Base-by-base conservation (phyloP, 208 protist species). In the Tritrichomonas musculus region DNA sequence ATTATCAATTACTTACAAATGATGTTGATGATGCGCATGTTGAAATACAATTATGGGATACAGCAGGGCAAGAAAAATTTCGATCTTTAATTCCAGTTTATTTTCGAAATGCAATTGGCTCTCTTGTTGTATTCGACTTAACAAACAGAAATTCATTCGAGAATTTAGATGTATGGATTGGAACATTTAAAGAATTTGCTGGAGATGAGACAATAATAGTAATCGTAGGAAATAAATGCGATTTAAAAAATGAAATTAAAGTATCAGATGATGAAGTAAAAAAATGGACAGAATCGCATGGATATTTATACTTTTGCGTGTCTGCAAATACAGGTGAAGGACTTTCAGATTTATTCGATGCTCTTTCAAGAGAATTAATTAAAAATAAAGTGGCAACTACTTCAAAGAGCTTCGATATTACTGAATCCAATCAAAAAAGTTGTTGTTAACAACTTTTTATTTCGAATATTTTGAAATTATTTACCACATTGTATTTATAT, bases 21-120 rank as follows among this genome's bases (percentile, higher is more conserved):
- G 73, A 82, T 53, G 41, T 82, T 36, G 41, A 82, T 53, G 73
- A 50, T 53, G 20, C 47, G 14, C 47, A 82, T n/a, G 41, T 77
- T 20, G 69, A 77, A 77, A 77, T 77, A 36, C 69, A 77, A 47
- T 20, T 77, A 20, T 77, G 69, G 69, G 69, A 77, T 77, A 77
- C 69, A 77, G 25, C 69, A 20, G 69, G 69, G 9, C 69, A 77
- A 77, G 69, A 77, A 77, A 77, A 77, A 77, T 77, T n/a, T n/a
- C n/a, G n/a, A n/a, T n/a, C n/a, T n/a, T n/a, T n/a, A n/a, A n/a
- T n/a, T n/a, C n/a, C n/a, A 77, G 47, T 77, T 47, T 77, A 77
- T n/a, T 77, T 47, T 36, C 36, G 69, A 77, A 77, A 77, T 47
- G 13, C 69, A 47, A 11, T 36, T 14, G 69, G 33, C 8, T 11